Evolutionary conservation across 2,329 filamentous ascomycete genomes (phyloP).

Genomic region (Diaporthe aspalathi): DNA sequence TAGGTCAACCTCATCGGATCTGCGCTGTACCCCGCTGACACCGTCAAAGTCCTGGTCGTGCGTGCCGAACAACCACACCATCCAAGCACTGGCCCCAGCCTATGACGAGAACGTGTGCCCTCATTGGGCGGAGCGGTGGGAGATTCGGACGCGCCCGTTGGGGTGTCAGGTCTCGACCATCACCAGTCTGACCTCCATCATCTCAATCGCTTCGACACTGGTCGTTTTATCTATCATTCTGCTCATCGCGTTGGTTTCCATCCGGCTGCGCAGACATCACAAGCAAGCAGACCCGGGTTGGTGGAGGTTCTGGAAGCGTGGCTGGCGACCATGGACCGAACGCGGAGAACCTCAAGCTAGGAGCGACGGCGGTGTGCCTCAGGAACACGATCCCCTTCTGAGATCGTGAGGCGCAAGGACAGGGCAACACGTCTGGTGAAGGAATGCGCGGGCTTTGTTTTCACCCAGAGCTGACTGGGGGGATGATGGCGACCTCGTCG

Average conservation of each 20-base stretch:
- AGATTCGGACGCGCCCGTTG: slow-evolving; percentile 52
- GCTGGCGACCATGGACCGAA: slow-evolving; percentile 17
- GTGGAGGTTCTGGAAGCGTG: slow-evolving; percentile 42
- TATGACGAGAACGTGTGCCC: slow-evolving; percentile 64
- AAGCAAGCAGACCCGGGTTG: slow-evolving; percentile 39
- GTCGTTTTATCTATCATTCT: slow-evolving; percentile 43
- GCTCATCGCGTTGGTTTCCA: slow-evolving; percentile 39
- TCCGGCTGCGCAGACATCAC: slow-evolving; percentile 36
- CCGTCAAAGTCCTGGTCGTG: slow-evolving; percentile 62
- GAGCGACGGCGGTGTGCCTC: neutral
- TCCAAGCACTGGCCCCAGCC: slow-evolving; percentile 63
- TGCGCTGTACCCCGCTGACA: slow-evolving; percentile 11
- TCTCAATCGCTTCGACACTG: slow-evolving; percentile 50
- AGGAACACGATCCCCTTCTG: slow-evolving; percentile 42
- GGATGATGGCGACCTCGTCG: slow-evolving; percentile 89
- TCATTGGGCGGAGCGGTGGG: slow-evolving; percentile 60
- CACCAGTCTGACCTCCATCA: slow-evolving; percentile 51
- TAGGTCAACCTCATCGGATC: slow-evolving; percentile 43
- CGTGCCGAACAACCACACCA: slow-evolving; percentile 60
- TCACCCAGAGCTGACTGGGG: slow-evolving; percentile 87
- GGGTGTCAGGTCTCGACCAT: slow-evolving; percentile 57
- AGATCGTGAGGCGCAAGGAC: slow-evolving; percentile 39
- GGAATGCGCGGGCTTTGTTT: neutral
- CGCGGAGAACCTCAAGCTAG: neutral
- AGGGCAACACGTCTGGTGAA: neutral